phyloP scores from a whole-genome alignment of 495 filamentous ascomycete species.

The Lophiostoma macrostomum region DNA sequence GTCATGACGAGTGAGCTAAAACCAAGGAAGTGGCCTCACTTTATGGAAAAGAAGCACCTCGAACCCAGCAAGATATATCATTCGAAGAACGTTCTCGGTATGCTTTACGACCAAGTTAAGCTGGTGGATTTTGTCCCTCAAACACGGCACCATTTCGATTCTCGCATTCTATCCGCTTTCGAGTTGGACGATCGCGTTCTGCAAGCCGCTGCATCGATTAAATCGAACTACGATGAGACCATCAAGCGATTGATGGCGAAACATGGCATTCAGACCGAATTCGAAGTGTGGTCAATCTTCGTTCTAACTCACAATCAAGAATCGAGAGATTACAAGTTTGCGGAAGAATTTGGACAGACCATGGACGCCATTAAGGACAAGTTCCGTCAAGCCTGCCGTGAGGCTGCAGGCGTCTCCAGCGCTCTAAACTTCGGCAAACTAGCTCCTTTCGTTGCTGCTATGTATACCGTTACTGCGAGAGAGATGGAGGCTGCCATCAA shows the following conservation, averaged over 20 bases:
- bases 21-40: slow-evolving; percentile 73
- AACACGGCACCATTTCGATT: slow-evolving; percentile 70
- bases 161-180: slow-evolving; percentile 67
- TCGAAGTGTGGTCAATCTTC: slow-evolving; percentile 86
- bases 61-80: slow-evolving; percentile 55
- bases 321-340: slow-evolving; percentile 75
- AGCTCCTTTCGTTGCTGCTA: slow-evolving; percentile 73
- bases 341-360: slow-evolving; percentile 74
- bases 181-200: slow-evolving; percentile 52
- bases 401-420: slow-evolving; percentile 56
- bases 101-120: slow-evolving; percentile 73
- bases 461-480: slow-evolving; percentile 78
- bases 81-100: slow-evolving; percentile 72
- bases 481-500: slow-evolving; percentile 58
- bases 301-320: slow-evolving; percentile 66
- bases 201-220: slow-evolving; percentile 60
- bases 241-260: slow-evolving; percentile 82
- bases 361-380: slow-evolving; percentile 59
- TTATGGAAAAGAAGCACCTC: slow-evolving; percentile 75
- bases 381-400: slow-evolving; percentile 62
- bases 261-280: slow-evolving; percentile 81
- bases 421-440: slow-evolving; percentile 52
- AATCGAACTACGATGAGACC: slow-evolving; percentile 70
- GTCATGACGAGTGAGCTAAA: slow-evolving; percentile 59
- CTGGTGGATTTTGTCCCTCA: slow-evolving; percentile 67